Conservation (phyloP, 2,329 filamentous ascomycete genomes). For the Diplodia sapinea region DNA sequence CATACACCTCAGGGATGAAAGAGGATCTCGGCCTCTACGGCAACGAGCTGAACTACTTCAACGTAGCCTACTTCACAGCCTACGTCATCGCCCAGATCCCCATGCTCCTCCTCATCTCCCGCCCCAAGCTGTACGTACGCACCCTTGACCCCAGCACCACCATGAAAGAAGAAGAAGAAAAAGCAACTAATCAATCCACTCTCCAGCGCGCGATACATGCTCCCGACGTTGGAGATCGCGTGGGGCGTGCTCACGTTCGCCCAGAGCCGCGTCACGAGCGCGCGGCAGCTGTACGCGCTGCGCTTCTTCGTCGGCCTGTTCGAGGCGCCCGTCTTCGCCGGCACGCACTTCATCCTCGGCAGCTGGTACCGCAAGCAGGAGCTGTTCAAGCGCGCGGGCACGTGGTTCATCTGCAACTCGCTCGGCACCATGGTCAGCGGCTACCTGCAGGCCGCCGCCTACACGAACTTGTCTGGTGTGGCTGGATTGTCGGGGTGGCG, state of each 20-base stretch:
- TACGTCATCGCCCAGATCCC: constrained; percentile 43
- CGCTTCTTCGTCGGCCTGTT: constrained; percentile 48
- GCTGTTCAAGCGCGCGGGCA: constrained; percentile 60
- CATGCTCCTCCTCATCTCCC: constrained; percentile 44
- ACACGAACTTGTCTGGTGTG: constrained; percentile 58
- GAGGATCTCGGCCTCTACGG: constrained; percentile 41
- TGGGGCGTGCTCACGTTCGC: constrained; percentile 51
- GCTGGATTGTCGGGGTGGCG: constrained; percentile 57
- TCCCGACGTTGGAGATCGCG: constrained; percentile 49
- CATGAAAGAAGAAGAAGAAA: too few species aligned
- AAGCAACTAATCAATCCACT: background rate
- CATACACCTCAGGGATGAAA: constrained; percentile 44
- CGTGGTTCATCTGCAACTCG: constrained; percentile 61
- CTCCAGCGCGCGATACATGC: constrained; percentile 41
- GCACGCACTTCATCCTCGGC: constrained; percentile 47
- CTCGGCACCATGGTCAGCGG: constrained; percentile 64
- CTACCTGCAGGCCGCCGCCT: constrained; percentile 61
- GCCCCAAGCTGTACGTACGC: constrained; percentile 39
- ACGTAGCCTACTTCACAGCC: constrained; percentile 41
- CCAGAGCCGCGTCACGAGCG: constrained; percentile 47
- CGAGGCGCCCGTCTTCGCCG: constrained; percentile 46
- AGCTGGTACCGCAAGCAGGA: constrained; percentile 54
- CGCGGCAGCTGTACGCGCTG: constrained; percentile 49
- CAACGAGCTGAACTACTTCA: constrained; percentile 42
- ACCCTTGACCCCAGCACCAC: too few species aligned